These are phyloP conservation scores for Aspergillus pseudotamarii DNA, from an alignment of 2,329 filamentous ascomycete genomes.

Conservation along the genomic window DNA sequence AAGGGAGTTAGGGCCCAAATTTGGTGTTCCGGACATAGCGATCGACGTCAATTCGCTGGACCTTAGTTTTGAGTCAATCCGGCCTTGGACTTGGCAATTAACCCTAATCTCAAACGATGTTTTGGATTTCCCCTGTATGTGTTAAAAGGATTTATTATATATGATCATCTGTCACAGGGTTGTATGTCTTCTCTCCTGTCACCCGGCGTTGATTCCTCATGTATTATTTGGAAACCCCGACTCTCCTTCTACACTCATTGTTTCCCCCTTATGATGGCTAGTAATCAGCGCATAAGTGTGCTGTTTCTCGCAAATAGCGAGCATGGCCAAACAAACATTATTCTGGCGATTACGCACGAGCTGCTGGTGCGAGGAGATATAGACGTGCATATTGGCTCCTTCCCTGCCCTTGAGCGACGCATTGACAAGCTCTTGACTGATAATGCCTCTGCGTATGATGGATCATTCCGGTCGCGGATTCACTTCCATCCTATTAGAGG, in stretches of 20 bases:
- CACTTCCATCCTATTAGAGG: slow-evolving; percentile 41
- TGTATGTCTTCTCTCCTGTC: neutral
- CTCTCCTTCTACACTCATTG: neutral
- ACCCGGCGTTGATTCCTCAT: neutral
- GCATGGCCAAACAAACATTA: slow-evolving; percentile 51
- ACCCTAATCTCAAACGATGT: neutral
- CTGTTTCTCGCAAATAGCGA: slow-evolving; percentile 52
- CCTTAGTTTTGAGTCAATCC: neutral
- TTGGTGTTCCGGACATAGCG: neutral
- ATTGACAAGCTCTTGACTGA: slow-evolving; percentile 33
- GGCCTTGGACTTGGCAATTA: neutral
- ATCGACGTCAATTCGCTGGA: neutral
- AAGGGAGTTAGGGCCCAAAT: neutral
- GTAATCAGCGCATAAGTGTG: slow-evolving; percentile 24
- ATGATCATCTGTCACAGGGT: neutral
- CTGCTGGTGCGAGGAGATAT: slow-evolving; percentile 40
- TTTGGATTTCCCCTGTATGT: neutral
- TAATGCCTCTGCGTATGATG: slow-evolving; percentile 23
- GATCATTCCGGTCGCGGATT: slow-evolving; percentile 18
- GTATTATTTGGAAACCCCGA: neutral
- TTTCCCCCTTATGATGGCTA: slow-evolving; percentile 15
- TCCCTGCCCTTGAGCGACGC: slow-evolving; percentile 37
- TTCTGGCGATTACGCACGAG: slow-evolving; percentile 48
- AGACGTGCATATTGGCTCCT: slow-evolving; percentile 52
- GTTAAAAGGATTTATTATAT: neutral